phyloP scores from a whole-genome alignment of 495 filamentous ascomycete genomes.

The Penicillium taxi region DNA sequence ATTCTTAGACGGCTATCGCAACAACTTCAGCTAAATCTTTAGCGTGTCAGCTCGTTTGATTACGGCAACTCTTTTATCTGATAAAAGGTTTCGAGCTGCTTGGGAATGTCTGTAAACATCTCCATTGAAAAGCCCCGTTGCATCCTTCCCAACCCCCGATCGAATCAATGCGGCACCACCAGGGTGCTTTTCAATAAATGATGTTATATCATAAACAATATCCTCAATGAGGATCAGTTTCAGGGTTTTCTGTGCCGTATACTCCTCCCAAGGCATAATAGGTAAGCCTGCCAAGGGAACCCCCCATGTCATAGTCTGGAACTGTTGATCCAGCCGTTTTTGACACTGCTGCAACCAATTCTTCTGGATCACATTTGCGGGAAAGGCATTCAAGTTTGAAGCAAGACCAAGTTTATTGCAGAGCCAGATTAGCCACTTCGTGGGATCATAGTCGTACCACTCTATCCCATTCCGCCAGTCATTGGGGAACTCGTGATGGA shows the following conservation, averaged over 20 bases:
- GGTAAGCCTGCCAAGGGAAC: neutral
- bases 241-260: neutral
- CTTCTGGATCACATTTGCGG: conserved; percentile 15
- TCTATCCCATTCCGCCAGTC: conserved; percentile 26
- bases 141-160: conserved; percentile 21
- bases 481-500: conserved; percentile 25
- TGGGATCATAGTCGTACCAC: conserved; percentile 23
- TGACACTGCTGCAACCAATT: neutral
- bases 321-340: neutral
- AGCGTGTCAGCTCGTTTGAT: too few species aligned
- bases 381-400: conserved; percentile 15
- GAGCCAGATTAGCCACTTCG: conserved; percentile 22
- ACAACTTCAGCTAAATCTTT: too few species aligned
- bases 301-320: neutral
- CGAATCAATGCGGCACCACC: conserved; percentile 19
- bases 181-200: conserved; percentile 18
- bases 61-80: too few species aligned
- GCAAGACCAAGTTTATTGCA: conserved; percentile 20
- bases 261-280: conserved; percentile 2
- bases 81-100: too few species aligned
- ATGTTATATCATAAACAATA: conserved; percentile 2
- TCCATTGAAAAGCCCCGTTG: conserved; percentile 17
- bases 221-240: neutral
- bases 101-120: too few species aligned
- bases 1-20: too few species aligned